Conservation (phyloP, 2,329 filamentous ascomycete species). For the Aspergillus glaucus region DNA sequence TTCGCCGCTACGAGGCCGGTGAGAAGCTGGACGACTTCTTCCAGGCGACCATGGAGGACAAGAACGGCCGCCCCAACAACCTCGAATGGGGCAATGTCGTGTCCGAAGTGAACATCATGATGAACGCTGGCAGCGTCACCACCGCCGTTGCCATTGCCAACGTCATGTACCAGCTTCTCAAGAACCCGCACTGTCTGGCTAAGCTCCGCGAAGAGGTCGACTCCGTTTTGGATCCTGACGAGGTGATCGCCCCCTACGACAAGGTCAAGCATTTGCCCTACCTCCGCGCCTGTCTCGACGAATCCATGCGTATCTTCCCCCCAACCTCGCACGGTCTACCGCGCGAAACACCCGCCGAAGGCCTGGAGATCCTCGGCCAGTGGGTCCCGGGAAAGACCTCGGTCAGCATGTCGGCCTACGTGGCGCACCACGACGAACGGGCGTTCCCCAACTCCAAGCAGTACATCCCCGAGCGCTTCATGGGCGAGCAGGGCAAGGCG, state of each 20-base stretch:
- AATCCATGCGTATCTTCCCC: conserved; percentile 42
- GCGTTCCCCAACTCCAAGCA: conserved; percentile 34
- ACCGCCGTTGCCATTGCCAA: conserved; percentile 51
- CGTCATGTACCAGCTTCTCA: conserved; percentile 48
- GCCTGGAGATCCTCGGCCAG: conserved; percentile 39
- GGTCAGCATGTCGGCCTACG: conserved; percentile 40
- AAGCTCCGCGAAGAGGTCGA: conserved; percentile 45
- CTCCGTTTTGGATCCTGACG: conserved; percentile 37
- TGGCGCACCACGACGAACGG: conserved; percentile 34
- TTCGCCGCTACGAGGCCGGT: conserved; percentile 35
- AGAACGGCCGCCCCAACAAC: conserved; percentile 39
- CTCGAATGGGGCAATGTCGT: conserved; percentile 55
- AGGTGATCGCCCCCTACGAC: conserved; percentile 44
- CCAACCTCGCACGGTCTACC: conserved; percentile 41
- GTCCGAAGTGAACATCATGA: conserved; percentile 43
- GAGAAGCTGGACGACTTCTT: conserved; percentile 57
- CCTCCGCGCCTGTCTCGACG: conserved; percentile 48
- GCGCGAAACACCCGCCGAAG: conserved; percentile 42
- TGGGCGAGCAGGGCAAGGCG: conserved; percentile 35
- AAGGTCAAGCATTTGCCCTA: conserved; percentile 49
- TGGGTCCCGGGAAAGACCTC: conserved; percentile 41
- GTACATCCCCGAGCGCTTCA: conserved; percentile 39
- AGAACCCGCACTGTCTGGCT: conserved; percentile 37
- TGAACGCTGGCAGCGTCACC: conserved; percentile 48
- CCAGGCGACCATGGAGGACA: conserved; percentile 49